Conservation (phyloP, 2,329 filamentous ascomycete genomes). For the Tolypocladium ovalisporum region DNA sequence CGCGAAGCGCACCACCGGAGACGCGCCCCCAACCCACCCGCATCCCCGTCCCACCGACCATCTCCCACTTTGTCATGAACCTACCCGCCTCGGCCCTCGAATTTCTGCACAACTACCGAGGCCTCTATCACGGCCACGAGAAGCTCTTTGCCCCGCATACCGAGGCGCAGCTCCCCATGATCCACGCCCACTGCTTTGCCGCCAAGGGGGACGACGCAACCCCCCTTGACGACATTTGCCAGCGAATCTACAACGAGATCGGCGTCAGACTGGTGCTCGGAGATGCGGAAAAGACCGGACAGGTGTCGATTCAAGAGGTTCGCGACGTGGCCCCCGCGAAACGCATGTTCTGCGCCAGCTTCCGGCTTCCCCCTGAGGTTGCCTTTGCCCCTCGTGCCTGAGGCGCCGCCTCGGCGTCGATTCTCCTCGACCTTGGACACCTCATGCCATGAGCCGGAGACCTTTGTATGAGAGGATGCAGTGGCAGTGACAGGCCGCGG, state of each 20-base stretch:
- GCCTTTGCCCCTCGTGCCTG: slow-evolving; percentile 51
- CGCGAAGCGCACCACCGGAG: slow-evolving; percentile 25
- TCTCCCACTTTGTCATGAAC: slow-evolving; percentile 98
- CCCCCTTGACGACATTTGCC: slow-evolving; percentile 39
- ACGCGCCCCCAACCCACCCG: slow-evolving; percentile 24
- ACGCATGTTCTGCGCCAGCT: slow-evolving; percentile 92
- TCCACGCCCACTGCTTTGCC: slow-evolving; percentile 94
- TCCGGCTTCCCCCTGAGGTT: slow-evolving; percentile 71
- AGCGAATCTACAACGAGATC: slow-evolving; percentile 28
- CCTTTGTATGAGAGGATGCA: background rate
- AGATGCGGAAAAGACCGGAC: slow-evolving; percentile 33
- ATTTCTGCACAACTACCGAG: slow-evolving; percentile 58
- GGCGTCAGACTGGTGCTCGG: slow-evolving; percentile 29
- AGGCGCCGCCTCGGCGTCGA: background rate
- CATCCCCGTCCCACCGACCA: slow-evolving; percentile 56
- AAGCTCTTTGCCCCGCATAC: slow-evolving; percentile 52
- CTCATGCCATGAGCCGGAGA: background rate
- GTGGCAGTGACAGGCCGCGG: background rate
- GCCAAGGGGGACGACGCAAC: slow-evolving; percentile 68
- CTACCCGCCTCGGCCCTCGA: slow-evolving; percentile 81
- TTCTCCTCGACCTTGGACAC: background rate
- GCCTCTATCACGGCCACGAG: slow-evolving; percentile 67
- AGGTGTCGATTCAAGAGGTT: slow-evolving; percentile 56
- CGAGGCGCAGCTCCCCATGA: slow-evolving; percentile 55
- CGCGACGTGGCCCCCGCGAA: slow-evolving; percentile 88